phyloP scores from a whole-genome alignment of 352 stramenopile genomes.

The Blastocystis sp. region DNA sequence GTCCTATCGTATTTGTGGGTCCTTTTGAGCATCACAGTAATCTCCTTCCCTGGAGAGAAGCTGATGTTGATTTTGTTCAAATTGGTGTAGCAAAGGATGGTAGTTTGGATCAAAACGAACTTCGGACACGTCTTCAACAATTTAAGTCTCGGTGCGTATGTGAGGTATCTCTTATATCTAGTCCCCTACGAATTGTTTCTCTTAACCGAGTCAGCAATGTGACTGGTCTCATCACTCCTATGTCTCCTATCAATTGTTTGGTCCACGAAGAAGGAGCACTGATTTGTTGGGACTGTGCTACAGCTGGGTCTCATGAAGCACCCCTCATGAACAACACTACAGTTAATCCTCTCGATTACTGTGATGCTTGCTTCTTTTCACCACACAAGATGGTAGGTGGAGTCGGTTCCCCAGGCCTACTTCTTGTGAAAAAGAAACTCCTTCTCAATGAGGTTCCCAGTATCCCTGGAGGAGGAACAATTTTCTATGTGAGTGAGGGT shows the following conservation, averaged over 20 bases:
- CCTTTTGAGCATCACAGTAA: constrained; percentile 95
- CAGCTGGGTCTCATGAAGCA: constrained; percentile 80
- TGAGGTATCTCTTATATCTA: constrained; percentile 53
- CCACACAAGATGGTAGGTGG: constrained; percentile 91
- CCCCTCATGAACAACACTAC: constrained; percentile 88
- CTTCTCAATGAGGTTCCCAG: constrained; percentile 71
- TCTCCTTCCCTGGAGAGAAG: constrained; percentile 89
- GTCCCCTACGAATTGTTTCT: constrained; percentile 68
- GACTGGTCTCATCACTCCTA: constrained; percentile 82
- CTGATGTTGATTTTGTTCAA: constrained; percentile 72
- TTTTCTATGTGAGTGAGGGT: constrained; percentile 78
- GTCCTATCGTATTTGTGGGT: constrained; percentile 79
- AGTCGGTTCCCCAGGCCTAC: constrained; percentile 79
- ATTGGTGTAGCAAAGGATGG: constrained; percentile 67
- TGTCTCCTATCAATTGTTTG: constrained; percentile 77
- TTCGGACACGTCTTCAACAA: constrained; percentile 69
- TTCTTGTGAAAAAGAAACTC: constrained; percentile 85
- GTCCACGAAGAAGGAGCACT: constrained; percentile 83
- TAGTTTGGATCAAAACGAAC: constrained; percentile 70
- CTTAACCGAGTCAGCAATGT: constrained; percentile 86
- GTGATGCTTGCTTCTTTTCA: constrained; percentile 88
- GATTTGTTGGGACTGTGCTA: constrained; percentile 88
- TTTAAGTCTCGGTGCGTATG: constrained; percentile 69
- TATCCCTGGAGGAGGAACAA: constrained; percentile 69
- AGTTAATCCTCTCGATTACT: constrained; percentile 66